Base-by-base conservation (phyloP, 2,329 filamentous ascomycete genomes). In the Microdochium trichocladiopsis region DNA sequence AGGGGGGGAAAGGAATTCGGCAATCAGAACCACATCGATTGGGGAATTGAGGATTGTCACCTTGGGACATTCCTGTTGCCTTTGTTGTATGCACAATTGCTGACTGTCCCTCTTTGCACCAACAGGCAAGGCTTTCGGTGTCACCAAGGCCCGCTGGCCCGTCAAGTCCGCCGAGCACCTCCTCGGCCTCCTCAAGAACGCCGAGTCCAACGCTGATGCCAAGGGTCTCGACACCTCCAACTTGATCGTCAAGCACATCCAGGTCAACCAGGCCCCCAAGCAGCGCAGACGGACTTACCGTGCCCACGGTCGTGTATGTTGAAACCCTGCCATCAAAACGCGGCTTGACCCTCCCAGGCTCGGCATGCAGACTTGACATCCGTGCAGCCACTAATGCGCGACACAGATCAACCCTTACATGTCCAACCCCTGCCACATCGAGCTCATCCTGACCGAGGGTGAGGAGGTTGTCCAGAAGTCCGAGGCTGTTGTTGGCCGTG, bases 211-310 rank as follows among this genome's bases (percentile, higher is more conserved):
- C 78, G 91, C 91, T 73, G 92, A 96, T 69, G 88, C 89, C 76
- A 96, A 96, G 84, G 91, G 92, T 69, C 90, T 96, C 70, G 91
- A 99, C 79, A 97, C 92, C 72, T 87, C 86, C 79, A 95, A 95
- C 84, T 83, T 99, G 72, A 79, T 97, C 73, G 89, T 99, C 80
- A 96, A 96, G 90, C 95, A 96, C 88, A 99, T 99, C 80, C 94
- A 99, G 83, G 94, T 99, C 84, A 99, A 99, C 90, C 94, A 99
- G 84, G 95, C 94, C 67, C 94, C 94, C 70, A 97, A 97, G 88
- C 93, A 97, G 84, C 87, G 94, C 74, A 86, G 94, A 80, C 88
- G 94, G 77, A 99, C 94, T 73, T 99, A 99, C 89, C 92, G 94
- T 86, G 95, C 95, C 62, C 94, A 99, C 85, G 94, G 94, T 86